phyloP scores from a whole-genome alignment of 441 rosid species.

The Manihot esculenta region DNA sequence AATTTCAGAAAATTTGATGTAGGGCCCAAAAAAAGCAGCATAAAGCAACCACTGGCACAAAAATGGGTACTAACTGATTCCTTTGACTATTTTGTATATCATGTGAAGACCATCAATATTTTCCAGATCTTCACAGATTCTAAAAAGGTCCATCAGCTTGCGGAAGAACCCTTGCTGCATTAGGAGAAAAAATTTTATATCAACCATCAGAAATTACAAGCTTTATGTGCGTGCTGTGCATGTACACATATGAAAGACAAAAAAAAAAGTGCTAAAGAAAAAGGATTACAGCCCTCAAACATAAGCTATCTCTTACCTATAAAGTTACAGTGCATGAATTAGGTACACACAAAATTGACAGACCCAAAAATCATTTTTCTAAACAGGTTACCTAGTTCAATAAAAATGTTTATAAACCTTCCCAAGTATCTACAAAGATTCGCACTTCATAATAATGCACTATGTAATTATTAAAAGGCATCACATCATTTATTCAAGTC shows the following conservation, averaged over 20 bases:
- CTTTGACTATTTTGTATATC: constrained; percentile 92
- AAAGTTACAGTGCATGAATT: not conserved
- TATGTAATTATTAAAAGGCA: not conserved
- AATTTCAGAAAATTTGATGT: constrained; percentile 20
- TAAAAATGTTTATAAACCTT: not conserved
- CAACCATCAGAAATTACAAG: not conserved
- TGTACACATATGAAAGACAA: not conserved
- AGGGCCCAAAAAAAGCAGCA: constrained; percentile 17
- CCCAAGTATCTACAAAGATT: no score
- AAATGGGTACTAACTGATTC: constrained; percentile 69
- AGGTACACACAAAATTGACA: not conserved
- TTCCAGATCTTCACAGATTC: constrained; percentile 86
- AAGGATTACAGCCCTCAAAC: not conserved
- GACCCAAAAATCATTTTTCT: not conserved
- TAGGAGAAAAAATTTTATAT: constrained; percentile 26
- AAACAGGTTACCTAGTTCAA: constrained; percentile 5
- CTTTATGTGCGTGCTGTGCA: no score
- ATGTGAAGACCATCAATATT: constrained; percentile 89
- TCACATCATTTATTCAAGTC: not conserved
- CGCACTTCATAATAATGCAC: not conserved
- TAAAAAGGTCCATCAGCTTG: constrained; percentile 82
- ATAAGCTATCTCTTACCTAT: not conserved
- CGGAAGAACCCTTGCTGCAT: constrained; percentile 87
- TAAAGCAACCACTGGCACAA: not conserved
- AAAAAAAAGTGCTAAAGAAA: not conserved